Percentiles rank a stretch among this genome's conserved stretches.
phyloP scores from a whole-genome alignment of 768 basidiomycete genomes.

The Galerina marginata region DNA sequence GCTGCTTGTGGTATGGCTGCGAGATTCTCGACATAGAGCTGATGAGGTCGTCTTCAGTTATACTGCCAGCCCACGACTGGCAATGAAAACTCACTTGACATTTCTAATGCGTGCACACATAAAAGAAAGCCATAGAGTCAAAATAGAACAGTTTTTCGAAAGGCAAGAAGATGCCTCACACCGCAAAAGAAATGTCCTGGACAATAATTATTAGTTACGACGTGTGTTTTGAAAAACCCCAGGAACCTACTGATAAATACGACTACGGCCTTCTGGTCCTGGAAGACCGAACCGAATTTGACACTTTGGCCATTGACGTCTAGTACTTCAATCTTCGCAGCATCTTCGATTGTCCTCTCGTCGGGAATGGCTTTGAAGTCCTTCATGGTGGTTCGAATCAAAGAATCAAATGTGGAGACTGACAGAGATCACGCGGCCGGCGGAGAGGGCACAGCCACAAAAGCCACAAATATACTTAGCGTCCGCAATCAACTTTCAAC shows the following conservation, averaged over 20 bases:
- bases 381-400: conserved; percentile 1
- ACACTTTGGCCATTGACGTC: conserved; percentile 52
- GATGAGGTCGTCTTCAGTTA: not conserved
- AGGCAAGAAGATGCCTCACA: conserved; percentile 35
- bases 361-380: conserved; percentile 37
- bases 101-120: conserved; percentile 33
- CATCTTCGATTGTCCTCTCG: conserved; percentile 37
- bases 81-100: conserved; percentile 28
- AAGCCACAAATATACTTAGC: too few relatives aligned
- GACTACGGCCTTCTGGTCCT: conserved; percentile 55
- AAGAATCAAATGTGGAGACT: too few relatives aligned
- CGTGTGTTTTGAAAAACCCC: not conserved
- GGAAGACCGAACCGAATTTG: conserved; percentile 57
- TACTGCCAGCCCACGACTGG: not conserved
- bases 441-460: not conserved
- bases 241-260: conserved; percentile 62
- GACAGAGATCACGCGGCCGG: not conserved
- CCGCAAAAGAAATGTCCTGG: conserved; percentile 72
- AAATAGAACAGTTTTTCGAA: not conserved
- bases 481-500: too few relatives aligned
- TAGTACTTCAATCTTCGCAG: conserved; percentile 45
- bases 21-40: conserved; percentile 58
- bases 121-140: not conserved
- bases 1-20: conserved; percentile 44
- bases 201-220: not conserved